Evolutionary conservation across 2,329 filamentous ascomycete species (phyloP).

Genomic region (Hawksworthiomyces lignivorus): DNA sequence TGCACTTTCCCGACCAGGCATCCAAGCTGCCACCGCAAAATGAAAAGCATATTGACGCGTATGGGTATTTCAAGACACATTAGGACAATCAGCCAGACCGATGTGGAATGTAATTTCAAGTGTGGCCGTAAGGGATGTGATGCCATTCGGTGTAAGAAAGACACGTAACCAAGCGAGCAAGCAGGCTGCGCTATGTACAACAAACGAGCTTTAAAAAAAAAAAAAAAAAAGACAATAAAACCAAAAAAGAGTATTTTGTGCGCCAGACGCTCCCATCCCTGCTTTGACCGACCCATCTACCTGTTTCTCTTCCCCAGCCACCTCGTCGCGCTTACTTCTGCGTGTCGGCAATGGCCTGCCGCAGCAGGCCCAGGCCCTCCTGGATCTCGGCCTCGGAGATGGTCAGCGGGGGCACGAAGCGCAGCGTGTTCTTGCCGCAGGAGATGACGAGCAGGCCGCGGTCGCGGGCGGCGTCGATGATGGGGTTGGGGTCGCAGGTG

Average conservation of each 20-base stretch:
- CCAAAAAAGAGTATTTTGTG: background rate
- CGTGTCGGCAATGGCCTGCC: constrained; percentile 50
- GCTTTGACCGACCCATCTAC: too few species aligned
- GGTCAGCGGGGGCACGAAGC: constrained; percentile 82
- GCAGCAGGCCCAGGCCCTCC: constrained; percentile 67
- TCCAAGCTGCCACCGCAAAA: too few species aligned
- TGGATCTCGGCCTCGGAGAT: constrained; percentile 76
- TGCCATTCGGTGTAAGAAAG: too few species aligned
- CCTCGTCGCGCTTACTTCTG: constrained; percentile 1
- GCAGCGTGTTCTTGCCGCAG: constrained; percentile 81
- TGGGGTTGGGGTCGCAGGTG: constrained; percentile 58
- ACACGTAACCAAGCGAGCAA: too few species aligned
- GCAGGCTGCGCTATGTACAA: too few species aligned
- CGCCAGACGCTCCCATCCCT: constrained; percentile 1
- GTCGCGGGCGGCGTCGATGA: constrained; percentile 81
- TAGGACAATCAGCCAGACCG: too few species aligned
- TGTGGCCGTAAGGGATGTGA: too few species aligned
- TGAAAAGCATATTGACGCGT: too few species aligned
- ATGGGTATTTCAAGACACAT: too few species aligned
- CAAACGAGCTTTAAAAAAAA: background rate
- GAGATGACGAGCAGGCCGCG: constrained; percentile 85
- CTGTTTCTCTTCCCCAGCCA: too few species aligned
- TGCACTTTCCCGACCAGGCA: too few species aligned
- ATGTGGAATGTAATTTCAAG: too few species aligned
- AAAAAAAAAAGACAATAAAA: background rate